A percentile compares a stretch with the other conserved stretches of the same genome.
Evolutionary conservation across 495 filamentous ascomycete genomes (phyloP).

Genomic region (Penicillium turbatum): DNA sequence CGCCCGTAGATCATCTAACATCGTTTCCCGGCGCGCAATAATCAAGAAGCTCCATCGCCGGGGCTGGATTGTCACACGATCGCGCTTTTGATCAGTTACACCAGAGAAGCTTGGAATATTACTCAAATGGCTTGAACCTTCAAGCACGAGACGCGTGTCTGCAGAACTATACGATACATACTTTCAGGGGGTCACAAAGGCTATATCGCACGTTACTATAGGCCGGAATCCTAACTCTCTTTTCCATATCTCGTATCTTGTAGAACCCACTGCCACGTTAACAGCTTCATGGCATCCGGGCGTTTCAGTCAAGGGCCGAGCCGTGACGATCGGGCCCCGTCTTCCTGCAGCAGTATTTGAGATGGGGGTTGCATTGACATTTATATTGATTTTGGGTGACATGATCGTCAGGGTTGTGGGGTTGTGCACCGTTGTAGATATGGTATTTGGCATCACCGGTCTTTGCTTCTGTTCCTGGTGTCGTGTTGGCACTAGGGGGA

Average conservation of each 20-base stretch:
- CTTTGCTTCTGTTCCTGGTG: no score
- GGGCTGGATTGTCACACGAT: no score
- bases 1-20: background rate
- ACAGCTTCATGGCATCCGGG: background rate
- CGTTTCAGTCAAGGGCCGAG: constrained; percentile 1
- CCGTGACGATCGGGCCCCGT: constrained; percentile 1
- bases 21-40: background rate
- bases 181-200: background rate
- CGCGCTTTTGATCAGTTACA: no score
- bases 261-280: background rate
- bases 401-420: background rate
- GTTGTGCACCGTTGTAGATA: background rate
- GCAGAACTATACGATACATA: background rate
- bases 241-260: background rate
- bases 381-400: background rate
- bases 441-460: no score
- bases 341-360: background rate
- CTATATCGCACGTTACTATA: background rate
- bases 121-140: background rate
- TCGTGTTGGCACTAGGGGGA: no score
- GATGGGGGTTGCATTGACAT: background rate
- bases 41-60: background rate
- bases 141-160: background rate
- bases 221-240: background rate
- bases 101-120: background rate